These are phyloP conservation scores for Alternaria infectoria DNA, from an alignment of 2,329 filamentous ascomycete genomes.

Conservation along the genomic window DNA sequence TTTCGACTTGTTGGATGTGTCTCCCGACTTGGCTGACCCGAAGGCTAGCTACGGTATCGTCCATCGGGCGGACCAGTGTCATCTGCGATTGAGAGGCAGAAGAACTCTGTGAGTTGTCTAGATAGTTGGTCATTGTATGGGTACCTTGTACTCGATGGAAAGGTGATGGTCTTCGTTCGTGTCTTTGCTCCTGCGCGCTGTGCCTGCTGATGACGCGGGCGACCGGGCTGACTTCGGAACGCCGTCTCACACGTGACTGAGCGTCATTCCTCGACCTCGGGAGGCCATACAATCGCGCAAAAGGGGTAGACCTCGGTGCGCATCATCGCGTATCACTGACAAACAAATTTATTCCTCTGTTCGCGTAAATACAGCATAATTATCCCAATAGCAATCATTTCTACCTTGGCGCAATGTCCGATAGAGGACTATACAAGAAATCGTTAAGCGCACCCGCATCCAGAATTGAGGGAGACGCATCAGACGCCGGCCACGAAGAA, in stretches of 20 bases:
- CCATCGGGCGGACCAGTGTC: not conserved
- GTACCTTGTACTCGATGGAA: not conserved
- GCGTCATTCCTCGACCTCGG: too few relatives aligned
- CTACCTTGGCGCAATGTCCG: not conserved
- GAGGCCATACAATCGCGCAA: not conserved
- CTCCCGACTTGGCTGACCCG: not conserved
- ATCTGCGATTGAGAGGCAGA: not conserved
- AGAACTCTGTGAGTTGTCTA: not conserved
- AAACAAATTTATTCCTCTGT: not conserved
- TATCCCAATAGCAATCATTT: not conserved
- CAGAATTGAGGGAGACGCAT: not conserved
- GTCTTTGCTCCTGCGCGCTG: not conserved
- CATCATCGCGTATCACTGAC: not conserved
- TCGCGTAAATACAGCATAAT: not conserved
- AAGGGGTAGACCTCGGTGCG: not conserved
- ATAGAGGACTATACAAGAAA: not conserved
- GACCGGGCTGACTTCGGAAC: not conserved
- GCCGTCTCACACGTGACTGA: not conserved
- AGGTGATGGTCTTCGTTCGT: not conserved
- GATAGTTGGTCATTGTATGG: not conserved
- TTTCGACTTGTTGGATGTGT: slow-evolving; percentile 8
- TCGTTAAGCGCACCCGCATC: not conserved
- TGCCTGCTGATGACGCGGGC: not conserved
- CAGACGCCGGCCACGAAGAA: not conserved
- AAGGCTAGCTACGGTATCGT: not conserved